A percentile compares a stretch with the other conserved stretches of the same genome.
Conservation (phyloP, 73 alveolate genomes). For the Paraurostyla sp. region DNA sequence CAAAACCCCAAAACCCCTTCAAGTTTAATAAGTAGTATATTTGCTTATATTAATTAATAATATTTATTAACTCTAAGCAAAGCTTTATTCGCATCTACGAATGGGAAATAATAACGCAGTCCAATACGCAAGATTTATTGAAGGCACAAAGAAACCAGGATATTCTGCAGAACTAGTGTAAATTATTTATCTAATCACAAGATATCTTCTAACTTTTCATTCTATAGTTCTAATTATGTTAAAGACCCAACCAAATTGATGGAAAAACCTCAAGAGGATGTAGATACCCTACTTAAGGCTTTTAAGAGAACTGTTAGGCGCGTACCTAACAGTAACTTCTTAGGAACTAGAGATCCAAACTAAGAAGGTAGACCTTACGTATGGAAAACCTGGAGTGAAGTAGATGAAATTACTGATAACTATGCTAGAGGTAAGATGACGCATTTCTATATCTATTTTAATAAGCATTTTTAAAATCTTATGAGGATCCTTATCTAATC, state of each 20-base stretch:
- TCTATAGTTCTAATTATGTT: not conserved
- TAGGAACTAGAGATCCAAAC: constrained; percentile 27
- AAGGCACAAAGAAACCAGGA: constrained; percentile 53
- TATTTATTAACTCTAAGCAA: too few species aligned
- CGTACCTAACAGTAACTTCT: not conserved
- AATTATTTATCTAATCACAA: not conserved
- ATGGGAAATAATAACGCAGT: constrained; percentile 26
- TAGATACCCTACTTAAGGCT: not conserved
- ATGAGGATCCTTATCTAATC: not conserved
- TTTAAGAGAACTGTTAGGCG: constrained; percentile 5
- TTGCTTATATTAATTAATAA: too few species aligned
- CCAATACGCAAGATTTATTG: constrained; percentile 18
- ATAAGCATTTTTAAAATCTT: not conserved
- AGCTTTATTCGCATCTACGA: too few species aligned
- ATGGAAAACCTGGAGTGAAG: constrained; percentile 78
- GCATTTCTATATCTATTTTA: constrained; percentile 37
- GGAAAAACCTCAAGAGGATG: constrained; percentile 8
- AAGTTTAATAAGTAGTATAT: too few species aligned
- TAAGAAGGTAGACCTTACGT: constrained; percentile 60
- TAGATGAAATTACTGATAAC: constrained; percentile 44
- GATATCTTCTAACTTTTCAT: not conserved
- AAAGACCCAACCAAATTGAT: not conserved
- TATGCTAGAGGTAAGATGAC: constrained; percentile 23
- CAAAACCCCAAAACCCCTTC: too few species aligned
- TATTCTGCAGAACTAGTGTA: constrained; percentile 30